These are phyloP conservation scores for Ganoderma sp. DNA, from an alignment of 1,284 basidiomycete species.

Conservation along the genomic window DNA sequence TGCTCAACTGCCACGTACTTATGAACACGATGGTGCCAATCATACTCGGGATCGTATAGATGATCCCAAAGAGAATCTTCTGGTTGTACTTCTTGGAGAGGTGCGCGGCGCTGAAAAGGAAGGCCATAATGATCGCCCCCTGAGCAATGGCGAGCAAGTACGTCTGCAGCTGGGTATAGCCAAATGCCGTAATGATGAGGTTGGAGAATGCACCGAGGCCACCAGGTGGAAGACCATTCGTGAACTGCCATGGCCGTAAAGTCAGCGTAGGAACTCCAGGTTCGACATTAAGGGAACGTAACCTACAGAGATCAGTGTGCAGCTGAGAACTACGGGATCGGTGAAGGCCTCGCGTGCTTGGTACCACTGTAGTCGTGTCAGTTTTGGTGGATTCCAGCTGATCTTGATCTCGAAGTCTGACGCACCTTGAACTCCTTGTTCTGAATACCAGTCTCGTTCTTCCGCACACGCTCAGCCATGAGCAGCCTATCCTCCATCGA, in stretches of 20 bases:
- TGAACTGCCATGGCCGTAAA: conserved; percentile 44
- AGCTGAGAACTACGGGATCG: conserved; percentile 55
- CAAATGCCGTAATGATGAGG: conserved; percentile 56
- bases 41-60: conserved; percentile 56
- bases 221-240: conserved; percentile 59
- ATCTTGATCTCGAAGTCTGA: neutral
- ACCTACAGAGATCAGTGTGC: conserved; percentile 15
- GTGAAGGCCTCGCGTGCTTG: conserved; percentile 47
- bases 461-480: conserved; percentile 59
- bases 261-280: conserved; percentile 22
- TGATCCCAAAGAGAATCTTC: conserved; percentile 50
- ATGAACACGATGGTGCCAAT: conserved; percentile 57
- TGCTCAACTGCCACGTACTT: conserved; percentile 34
- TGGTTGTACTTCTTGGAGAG: conserved; percentile 51
- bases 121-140: conserved; percentile 54
- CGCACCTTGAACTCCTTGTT: conserved; percentile 58
- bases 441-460: conserved; percentile 61
- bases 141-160: conserved; percentile 59
- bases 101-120: conserved; percentile 53
- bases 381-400: neutral
- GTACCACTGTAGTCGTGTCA: conserved; percentile 32
- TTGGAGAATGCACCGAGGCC: conserved; percentile 60
- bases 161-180: conserved; percentile 55
- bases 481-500: conserved; percentile 55
- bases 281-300: conserved; percentile 31